These are phyloP conservation scores for Amaranthus palmeri DNA, from an alignment of 148 eudicot genomes.

Conservation along the genomic window DNA sequence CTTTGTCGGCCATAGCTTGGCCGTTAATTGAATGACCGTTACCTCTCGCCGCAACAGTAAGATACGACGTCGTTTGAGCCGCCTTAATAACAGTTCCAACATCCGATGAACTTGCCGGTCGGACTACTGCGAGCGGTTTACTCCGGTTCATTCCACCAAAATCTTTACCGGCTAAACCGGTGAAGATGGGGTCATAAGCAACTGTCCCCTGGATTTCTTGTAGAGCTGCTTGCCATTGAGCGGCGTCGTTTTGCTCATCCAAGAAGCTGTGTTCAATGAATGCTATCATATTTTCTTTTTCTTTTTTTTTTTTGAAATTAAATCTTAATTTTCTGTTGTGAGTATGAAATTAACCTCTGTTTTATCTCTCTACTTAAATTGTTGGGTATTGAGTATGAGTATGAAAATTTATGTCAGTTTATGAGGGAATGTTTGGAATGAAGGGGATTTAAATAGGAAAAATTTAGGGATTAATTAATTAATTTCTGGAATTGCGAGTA, in stretches of 20 bases:
- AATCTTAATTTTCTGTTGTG: not conserved
- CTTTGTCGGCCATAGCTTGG: slow-evolving; percentile 66
- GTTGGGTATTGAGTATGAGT: not conserved
- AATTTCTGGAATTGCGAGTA: too few relatives aligned
- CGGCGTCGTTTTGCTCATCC: slow-evolving; percentile 36
- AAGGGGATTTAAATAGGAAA: slow-evolving; percentile 15
- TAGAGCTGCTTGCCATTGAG: slow-evolving; percentile 14
- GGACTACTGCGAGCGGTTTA: slow-evolving; percentile 49
- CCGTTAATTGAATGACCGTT: slow-evolving; percentile 94
- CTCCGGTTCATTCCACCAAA: slow-evolving; percentile 60
- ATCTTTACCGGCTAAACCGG: slow-evolving; percentile 43
- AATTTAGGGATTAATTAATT: not conserved
- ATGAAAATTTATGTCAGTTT: not conserved
- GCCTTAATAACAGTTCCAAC: slow-evolving; percentile 34
- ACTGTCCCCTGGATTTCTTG: slow-evolving; percentile 35
- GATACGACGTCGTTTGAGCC: slow-evolving; percentile 30
- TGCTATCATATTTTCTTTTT: slow-evolving; percentile 31
- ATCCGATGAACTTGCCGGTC: slow-evolving; percentile 43
- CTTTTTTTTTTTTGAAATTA: slow-evolving; percentile 31
- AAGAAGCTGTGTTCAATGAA: slow-evolving; percentile 24
- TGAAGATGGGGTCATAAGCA: slow-evolving; percentile 24
- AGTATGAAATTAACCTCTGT: not conserved
- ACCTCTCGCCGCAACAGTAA: slow-evolving; percentile 79
- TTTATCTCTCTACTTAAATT: not conserved
- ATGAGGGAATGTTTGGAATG: not conserved